phyloP scores from a whole-genome alignment of 2,329 filamentous ascomycete species.

The Waltergamsia citrina region DNA sequence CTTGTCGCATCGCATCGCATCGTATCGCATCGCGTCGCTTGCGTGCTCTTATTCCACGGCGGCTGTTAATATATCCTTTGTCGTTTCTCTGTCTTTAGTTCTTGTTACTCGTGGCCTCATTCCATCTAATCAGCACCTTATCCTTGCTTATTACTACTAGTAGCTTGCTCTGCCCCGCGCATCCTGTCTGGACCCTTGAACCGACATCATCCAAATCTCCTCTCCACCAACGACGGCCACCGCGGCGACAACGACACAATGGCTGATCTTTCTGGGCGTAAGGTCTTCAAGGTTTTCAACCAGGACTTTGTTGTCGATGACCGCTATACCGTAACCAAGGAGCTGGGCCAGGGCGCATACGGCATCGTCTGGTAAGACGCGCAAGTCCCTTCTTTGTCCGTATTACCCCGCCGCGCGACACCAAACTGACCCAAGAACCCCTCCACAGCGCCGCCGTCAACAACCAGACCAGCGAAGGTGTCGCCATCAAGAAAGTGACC shows the following conservation, averaged over 20 bases:
- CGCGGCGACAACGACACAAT: conserved; percentile 3
- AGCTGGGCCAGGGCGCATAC: conserved; percentile 95
- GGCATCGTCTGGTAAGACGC: conserved; percentile 84
- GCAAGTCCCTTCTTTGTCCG: conserved; percentile 3
- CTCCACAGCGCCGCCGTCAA: conserved; percentile 76
- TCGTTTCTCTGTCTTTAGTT: too few relatives aligned
- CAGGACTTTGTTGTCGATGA: conserved; percentile 99
- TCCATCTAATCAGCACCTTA: too few relatives aligned
- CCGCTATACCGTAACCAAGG: conserved; percentile 96
- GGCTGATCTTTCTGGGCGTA: conserved; percentile 39
- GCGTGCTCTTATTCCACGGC: too few relatives aligned
- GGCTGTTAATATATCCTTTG: too few relatives aligned
- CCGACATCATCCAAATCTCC: too few relatives aligned
- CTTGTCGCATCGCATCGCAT: background rate
- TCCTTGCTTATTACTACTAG: too few relatives aligned
- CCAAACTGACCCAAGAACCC: conserved; percentile 6
- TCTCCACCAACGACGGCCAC: background rate
- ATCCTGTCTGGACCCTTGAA: too few relatives aligned
- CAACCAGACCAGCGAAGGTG: conserved; percentile 80
- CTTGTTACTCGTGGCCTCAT: too few relatives aligned
- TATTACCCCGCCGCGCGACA: conserved; percentile 9
- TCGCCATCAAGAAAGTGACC: conserved; percentile 99
- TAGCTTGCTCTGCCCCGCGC: too few relatives aligned
- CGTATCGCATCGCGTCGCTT: background rate
- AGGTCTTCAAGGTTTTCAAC: conserved; percentile 99